These are phyloP conservation scores for Truncatella angustata DNA, from an alignment of 2,329 filamentous ascomycete species.

Conservation along the genomic window DNA sequence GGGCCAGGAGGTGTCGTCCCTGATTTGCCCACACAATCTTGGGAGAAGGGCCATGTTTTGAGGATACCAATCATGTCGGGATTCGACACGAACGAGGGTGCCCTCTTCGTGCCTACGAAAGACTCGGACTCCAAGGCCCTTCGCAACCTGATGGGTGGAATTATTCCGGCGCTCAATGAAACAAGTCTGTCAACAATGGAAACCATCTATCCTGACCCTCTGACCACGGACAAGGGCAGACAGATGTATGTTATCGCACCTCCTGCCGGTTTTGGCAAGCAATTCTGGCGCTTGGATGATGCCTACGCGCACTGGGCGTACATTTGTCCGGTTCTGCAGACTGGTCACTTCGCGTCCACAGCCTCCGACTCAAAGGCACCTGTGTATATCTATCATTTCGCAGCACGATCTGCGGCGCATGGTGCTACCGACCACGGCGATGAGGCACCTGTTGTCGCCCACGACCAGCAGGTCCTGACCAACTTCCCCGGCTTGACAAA, in stretches of 20 bases:
- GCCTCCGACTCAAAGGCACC: slow-evolving; percentile 18
- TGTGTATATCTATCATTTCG: slow-evolving; percentile 60
- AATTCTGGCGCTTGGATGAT: slow-evolving; percentile 57
- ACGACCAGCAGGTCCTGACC: slow-evolving; percentile 36
- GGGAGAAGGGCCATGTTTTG: slow-evolving; percentile 50
- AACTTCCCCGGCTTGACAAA: slow-evolving; percentile 34
- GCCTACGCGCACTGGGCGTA: slow-evolving; percentile 66
- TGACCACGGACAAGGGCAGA: slow-evolving; percentile 36
- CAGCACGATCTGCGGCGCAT: slow-evolving; percentile 38
- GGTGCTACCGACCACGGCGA: slow-evolving; percentile 47
- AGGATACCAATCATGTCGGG: slow-evolving; percentile 65
- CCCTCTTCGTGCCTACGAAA: slow-evolving; percentile 56
- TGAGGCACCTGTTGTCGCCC: slow-evolving; percentile 41
- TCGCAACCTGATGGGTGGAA: slow-evolving; percentile 55
- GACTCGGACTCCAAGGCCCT: slow-evolving; percentile 51
- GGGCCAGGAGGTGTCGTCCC: slow-evolving; percentile 52
- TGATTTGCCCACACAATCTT: slow-evolving; percentile 57
- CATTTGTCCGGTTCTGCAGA: slow-evolving; percentile 61
- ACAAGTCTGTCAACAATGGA: slow-evolving; percentile 54
- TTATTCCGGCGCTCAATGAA: slow-evolving; percentile 56
- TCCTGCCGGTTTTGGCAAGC: slow-evolving; percentile 41
- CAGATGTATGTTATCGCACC: slow-evolving; percentile 37
- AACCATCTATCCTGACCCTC: slow-evolving; percentile 59
- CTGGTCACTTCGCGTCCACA: slow-evolving; percentile 43
- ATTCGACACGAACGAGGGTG: slow-evolving; percentile 70